phyloP scores from a whole-genome alignment of 2,329 filamentous ascomycete genomes.

The Aspergillus neotritici region DNA sequence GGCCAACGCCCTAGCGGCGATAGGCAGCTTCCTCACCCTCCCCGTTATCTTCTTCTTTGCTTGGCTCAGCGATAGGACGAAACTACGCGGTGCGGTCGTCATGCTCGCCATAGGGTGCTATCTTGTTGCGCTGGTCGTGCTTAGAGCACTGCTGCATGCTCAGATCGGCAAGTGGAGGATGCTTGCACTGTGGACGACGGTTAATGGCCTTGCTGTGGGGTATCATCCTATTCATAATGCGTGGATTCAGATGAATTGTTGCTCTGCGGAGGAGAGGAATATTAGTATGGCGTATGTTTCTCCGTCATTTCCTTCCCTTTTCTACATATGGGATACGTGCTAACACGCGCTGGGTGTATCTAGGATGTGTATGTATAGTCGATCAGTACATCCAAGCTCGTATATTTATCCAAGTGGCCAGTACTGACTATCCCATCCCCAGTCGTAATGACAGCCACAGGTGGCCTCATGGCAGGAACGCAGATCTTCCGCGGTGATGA shows the following conservation, averaged over 20 bases:
- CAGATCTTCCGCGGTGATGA: constrained; percentile 46
- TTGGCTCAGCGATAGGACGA: constrained; percentile 45
- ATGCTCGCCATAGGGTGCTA: constrained; percentile 44
- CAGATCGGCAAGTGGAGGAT: constrained; percentile 45
- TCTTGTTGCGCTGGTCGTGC: constrained; percentile 41
- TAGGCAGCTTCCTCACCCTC: constrained; percentile 42
- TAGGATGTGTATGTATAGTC: constrained; percentile 22
- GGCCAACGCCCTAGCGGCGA: constrained; percentile 45
- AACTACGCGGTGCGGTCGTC: constrained; percentile 41
- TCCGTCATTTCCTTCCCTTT: background rate
- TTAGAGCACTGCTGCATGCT: constrained; percentile 36
- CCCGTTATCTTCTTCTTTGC: constrained; percentile 47
- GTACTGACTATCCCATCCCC: background rate
- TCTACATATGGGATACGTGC: background rate
- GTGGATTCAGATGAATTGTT: constrained; percentile 51
- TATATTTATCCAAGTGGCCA: background rate
- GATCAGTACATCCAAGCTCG: no score
- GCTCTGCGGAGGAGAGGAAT: constrained; percentile 43
- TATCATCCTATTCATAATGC: constrained; percentile 52
- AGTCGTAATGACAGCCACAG: constrained; percentile 48
- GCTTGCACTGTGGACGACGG: constrained; percentile 48
- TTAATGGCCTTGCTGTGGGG: constrained; percentile 49
- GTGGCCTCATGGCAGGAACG: constrained; percentile 48
- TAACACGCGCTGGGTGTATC: constrained; percentile 29
- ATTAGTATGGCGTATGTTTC: constrained; percentile 45